Percentiles rank a stretch among this genome's conserved stretches.
Evolutionary conservation across 768 basidiomycete genomes (phyloP).

Genomic region (Boletellus ananas): DNA sequence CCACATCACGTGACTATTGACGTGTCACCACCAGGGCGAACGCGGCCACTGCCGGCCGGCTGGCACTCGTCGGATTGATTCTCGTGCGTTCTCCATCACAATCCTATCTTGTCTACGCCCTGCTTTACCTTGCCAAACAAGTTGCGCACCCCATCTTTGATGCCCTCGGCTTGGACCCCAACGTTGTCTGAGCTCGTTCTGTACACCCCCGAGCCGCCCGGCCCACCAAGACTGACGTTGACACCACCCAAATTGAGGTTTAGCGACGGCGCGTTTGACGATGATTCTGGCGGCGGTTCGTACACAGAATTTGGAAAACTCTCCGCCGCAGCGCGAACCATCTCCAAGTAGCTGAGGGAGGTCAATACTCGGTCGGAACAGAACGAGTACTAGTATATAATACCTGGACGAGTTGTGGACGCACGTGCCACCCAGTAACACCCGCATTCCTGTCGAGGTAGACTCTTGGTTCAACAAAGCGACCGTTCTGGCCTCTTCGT

Average conservation of each 20-base stretch:
- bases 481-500: constrained; percentile 87
- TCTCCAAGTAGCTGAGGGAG: constrained; percentile 72
- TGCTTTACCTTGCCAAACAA: constrained; percentile 88
- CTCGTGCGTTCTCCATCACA: constrained; percentile 12
- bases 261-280: constrained; percentile 69
- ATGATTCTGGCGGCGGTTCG: constrained; percentile 73
- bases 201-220: constrained; percentile 80
- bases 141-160: constrained; percentile 84
- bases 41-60: too few relatives aligned
- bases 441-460: constrained; percentile 57
- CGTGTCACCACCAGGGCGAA: constrained; percentile 17
- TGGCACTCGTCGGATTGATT: background rate
- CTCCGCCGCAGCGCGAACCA: constrained; percentile 72
- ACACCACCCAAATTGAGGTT: constrained; percentile 92
- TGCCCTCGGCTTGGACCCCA: constrained; percentile 79
- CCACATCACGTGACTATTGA: constrained; percentile 26
- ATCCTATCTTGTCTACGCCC: constrained; percentile 63
- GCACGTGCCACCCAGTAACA: constrained; percentile 91
- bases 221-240: constrained; percentile 90
- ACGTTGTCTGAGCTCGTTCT: constrained; percentile 71
- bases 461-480: constrained; percentile 85
- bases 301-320: constrained; percentile 63
- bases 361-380: background rate
- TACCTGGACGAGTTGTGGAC: constrained; percentile 94
- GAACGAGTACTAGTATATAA: constrained; percentile 14